phyloP scores from a whole-genome alignment of 345 rosid species.

The Ceriops decandra region DNA sequence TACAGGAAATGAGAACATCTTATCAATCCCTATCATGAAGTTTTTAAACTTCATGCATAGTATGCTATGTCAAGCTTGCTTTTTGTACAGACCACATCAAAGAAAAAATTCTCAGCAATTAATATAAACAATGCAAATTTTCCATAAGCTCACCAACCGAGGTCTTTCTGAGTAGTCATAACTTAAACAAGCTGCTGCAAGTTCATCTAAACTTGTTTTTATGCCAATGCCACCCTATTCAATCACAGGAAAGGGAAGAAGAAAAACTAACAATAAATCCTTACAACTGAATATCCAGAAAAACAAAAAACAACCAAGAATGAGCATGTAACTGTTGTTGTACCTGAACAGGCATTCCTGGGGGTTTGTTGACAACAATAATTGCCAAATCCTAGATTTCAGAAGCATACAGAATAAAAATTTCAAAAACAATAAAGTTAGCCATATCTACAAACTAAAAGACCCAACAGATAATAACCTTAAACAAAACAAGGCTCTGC shows the following conservation, averaged over 20 bases:
- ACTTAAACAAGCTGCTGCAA: constrained; percentile 63
- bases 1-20: background rate
- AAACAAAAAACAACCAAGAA: background rate
- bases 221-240: constrained; percentile 83
- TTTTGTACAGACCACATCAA: too few relatives aligned
- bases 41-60: background rate
- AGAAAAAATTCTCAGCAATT: too few relatives aligned
- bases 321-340: constrained; percentile 10
- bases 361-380: constrained; percentile 81
- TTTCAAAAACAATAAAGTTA: constrained; percentile 7
- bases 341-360: constrained; percentile 93
- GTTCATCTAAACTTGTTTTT: constrained; percentile 73
- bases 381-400: constrained; percentile 63
- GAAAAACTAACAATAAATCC: background rate
- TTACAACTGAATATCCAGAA: background rate
- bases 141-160: constrained; percentile 64
- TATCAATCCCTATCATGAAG: background rate
- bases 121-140: too few relatives aligned
- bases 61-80: too few relatives aligned
- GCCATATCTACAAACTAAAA: background rate
- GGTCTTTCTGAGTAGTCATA: constrained; percentile 65
- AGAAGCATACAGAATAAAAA: constrained; percentile 18
- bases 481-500: constrained; percentile 59
- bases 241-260: background rate
- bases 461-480: constrained; percentile 44